Percentiles rank a stretch among this genome's conserved stretches.
phyloP scores from a whole-genome alignment of 768 basidiomycete species.

The Multifurca ochricompacta region DNA sequence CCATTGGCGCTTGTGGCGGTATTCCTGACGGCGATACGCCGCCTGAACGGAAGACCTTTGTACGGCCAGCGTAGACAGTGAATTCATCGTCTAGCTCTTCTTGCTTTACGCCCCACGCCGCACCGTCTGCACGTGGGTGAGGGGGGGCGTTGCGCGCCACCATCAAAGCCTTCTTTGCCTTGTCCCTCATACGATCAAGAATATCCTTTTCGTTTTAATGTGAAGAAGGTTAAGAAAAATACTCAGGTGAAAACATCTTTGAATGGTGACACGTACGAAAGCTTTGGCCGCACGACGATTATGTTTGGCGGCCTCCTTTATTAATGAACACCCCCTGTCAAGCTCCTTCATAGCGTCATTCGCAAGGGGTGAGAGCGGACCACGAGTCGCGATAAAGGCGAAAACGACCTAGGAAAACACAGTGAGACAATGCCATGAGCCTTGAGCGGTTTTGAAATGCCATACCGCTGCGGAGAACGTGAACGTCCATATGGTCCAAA shows the following conservation, averaged over 20 bases:
- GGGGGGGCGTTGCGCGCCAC: constrained; percentile 31
- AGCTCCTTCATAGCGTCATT: constrained; percentile 60
- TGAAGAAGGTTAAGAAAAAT: background rate
- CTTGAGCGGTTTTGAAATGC: constrained; percentile 36
- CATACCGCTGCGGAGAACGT: constrained; percentile 49
- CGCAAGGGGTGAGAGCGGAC: constrained; percentile 62
- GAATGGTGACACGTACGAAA: constrained; percentile 36
- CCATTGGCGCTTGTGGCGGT: background rate
- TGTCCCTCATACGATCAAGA: constrained; percentile 51
- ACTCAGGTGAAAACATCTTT: background rate
- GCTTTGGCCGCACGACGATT: constrained; percentile 61
- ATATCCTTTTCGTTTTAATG: constrained; percentile 41
- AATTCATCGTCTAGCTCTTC: constrained; percentile 58
- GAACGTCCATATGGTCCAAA: constrained; percentile 55
- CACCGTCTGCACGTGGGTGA: constrained; percentile 28
- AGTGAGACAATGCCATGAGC: constrained; percentile 11
- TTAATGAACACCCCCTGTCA: constrained; percentile 59
- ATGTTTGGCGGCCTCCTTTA: constrained; percentile 49
- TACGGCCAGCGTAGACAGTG: constrained; percentile 61
- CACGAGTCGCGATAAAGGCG: constrained; percentile 69
- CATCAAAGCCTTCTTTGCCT: constrained; percentile 52
- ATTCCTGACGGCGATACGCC: constrained; percentile 21
- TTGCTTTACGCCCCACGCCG: constrained; percentile 45
- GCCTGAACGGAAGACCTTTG: constrained; percentile 49
- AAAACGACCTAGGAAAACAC: constrained; percentile 59